Percentiles rank a stretch among this genome's conserved stretches.
phyloP scores from a whole-genome alignment of 2,329 filamentous ascomycete genomes.

The Cercospora nicotianae region DNA sequence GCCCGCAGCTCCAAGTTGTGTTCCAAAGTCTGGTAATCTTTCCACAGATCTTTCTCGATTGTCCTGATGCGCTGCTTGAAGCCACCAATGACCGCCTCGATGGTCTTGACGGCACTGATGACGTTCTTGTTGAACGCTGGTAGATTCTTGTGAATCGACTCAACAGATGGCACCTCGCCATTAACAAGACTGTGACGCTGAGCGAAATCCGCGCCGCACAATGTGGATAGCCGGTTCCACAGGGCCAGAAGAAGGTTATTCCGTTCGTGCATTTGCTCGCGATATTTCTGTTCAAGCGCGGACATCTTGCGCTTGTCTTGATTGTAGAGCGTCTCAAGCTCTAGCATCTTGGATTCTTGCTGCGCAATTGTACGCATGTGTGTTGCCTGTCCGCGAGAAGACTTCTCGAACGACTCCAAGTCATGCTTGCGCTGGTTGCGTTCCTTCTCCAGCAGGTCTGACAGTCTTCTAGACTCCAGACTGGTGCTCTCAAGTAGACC shows the following conservation, averaged over 20 bases:
- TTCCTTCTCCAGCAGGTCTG: constrained; percentile 89
- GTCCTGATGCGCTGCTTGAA: constrained; percentile 78
- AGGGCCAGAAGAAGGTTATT: constrained; percentile 84
- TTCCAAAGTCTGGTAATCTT: constrained; percentile 86
- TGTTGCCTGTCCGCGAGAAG: constrained; percentile 83
- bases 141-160: constrained; percentile 81
- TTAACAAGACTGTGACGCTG: constrained; percentile 87
- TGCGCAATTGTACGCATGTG: constrained; percentile 82
- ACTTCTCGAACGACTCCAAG: constrained; percentile 82
- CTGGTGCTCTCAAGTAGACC: constrained; percentile 83
- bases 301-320: constrained; percentile 76
- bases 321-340: constrained; percentile 77
- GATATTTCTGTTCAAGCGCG: constrained; percentile 74
- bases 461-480: constrained; percentile 79
- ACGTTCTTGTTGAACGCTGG: constrained; percentile 89
- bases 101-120: constrained; percentile 78
- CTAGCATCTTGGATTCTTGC: constrained; percentile 78
- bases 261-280: constrained; percentile 83
- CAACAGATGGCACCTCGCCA: constrained; percentile 79
- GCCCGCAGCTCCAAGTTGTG: constrained; percentile 73
- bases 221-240: constrained; percentile 81
- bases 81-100: constrained; percentile 74
- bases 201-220: constrained; percentile 91
- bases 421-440: constrained; percentile 80
- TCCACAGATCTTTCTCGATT: constrained; percentile 87